Evolutionary conservation across 1,139 yeast species (phyloP).

Genomic region (Lodderomyces metapsilosis): DNA sequence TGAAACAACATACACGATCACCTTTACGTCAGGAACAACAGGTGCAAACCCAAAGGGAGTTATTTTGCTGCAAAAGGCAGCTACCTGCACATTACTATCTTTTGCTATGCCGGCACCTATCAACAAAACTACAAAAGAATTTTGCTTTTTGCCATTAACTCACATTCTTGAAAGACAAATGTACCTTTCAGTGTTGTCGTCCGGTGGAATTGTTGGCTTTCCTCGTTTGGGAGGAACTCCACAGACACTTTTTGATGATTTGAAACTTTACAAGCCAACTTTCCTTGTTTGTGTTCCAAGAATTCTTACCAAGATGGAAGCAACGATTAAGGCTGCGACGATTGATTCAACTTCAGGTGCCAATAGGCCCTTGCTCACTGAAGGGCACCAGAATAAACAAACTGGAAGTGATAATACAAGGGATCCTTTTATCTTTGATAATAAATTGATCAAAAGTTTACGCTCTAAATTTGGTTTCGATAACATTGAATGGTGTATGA

Average conservation of each 20-base stretch:
- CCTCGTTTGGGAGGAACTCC: constrained; percentile 46
- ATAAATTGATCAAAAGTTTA: constrained; percentile 49
- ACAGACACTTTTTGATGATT: constrained; percentile 53
- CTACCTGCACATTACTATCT: constrained; percentile 22
- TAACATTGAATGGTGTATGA: constrained; percentile 39
- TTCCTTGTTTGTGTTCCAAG: constrained; percentile 62
- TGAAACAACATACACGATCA: constrained; percentile 34
- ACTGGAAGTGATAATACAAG: constrained; percentile 24
- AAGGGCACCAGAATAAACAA: constrained; percentile 21
- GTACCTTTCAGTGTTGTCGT: constrained; percentile 25
- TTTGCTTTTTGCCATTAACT: constrained; percentile 32
- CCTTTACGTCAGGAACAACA: constrained; percentile 45
- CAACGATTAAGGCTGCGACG: constrained; percentile 45
- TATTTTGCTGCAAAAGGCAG: constrained; percentile 28
- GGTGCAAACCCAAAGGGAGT: constrained; percentile 45
- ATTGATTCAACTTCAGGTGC: constrained; percentile 20
- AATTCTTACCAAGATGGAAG: constrained; percentile 60
- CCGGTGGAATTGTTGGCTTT: constrained; percentile 43
- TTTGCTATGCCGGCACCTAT: constrained; percentile 12
- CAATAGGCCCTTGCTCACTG: constrained; percentile 18
- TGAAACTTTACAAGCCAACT: constrained; percentile 53
- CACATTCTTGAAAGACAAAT: constrained; percentile 42
- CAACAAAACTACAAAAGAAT: constrained; percentile 17
- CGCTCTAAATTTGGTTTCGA: constrained; percentile 59
- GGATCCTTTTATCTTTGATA: constrained; percentile 43